A percentile compares a stretch with the other conserved stretches of the same genome.
These are phyloP conservation scores for Colletotrichum coccodes DNA, from an alignment of 2,329 filamentous ascomycete species.

Conservation along the genomic window DNA sequence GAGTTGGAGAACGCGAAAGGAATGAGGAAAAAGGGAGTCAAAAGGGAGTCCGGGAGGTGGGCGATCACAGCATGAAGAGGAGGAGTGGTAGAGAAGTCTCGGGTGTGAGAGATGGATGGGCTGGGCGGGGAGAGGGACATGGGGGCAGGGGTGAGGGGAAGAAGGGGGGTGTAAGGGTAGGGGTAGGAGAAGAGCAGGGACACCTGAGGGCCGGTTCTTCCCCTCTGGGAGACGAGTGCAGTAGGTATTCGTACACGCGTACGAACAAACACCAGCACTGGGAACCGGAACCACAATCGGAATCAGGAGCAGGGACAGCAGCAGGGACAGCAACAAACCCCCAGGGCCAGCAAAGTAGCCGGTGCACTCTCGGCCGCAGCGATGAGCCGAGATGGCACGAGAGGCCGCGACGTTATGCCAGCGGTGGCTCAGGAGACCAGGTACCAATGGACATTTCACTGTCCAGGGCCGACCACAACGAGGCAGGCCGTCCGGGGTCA, in stretches of 20 bases:
- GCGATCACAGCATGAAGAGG: constrained; percentile 30
- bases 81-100: constrained; percentile 23
- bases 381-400: constrained; percentile 2
- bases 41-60: constrained; percentile 26
- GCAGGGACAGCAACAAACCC: background rate
- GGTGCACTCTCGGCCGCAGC: background rate
- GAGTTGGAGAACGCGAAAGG: background rate
- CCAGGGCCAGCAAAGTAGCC: background rate
- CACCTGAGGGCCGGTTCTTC: no score
- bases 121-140: constrained; percentile 3
- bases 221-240: no score
- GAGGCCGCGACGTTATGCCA: constrained; percentile 9
- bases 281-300: background rate
- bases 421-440: background rate
- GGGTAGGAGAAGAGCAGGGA: background rate
- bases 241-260: no score
- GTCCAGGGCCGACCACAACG: background rate
- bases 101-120: constrained; percentile 12
- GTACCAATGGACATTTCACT: background rate
- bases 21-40: constrained; percentile 10
- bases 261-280: background rate
- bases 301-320: background rate
- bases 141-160: background rate
- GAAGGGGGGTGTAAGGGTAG: background rate
- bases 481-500: background rate